These are phyloP conservation scores for Ophiostoma angusticollis DNA, from an alignment of 2,329 filamentous ascomycete genomes.

Conservation along the genomic window DNA sequence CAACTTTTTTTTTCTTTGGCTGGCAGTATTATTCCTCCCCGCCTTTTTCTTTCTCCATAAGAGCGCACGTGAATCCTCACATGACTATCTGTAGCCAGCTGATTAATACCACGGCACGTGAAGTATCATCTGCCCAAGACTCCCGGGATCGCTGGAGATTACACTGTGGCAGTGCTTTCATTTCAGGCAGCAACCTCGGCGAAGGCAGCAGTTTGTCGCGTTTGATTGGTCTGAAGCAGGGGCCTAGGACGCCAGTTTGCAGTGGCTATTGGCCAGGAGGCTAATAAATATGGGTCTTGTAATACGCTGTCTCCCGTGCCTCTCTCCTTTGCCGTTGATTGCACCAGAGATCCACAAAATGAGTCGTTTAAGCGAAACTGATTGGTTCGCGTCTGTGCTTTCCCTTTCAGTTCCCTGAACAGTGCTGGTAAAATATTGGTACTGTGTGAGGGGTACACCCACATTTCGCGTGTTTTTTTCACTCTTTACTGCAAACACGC, in stretches of 20 bases:
- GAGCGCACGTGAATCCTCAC: conserved; percentile 1
- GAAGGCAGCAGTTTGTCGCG: neutral
- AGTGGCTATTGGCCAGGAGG: neutral
- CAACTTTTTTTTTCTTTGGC: conserved; percentile 7
- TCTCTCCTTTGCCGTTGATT: too few species aligned
- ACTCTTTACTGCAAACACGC: too few species aligned
- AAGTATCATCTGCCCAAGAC: neutral
- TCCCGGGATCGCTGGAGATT: conserved; percentile 2
- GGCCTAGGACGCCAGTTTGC: neutral
- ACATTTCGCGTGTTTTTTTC: too few species aligned
- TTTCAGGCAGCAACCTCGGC: conserved; percentile 2
- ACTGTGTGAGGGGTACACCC: too few species aligned
- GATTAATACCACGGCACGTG: neutral
- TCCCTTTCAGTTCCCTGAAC: too few species aligned
- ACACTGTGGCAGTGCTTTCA: conserved; percentile 3
- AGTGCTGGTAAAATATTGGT: too few species aligned
- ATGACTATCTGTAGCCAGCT: neutral
- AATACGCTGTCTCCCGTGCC: neutral
- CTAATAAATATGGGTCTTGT: neutral
- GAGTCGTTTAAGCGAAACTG: too few species aligned
- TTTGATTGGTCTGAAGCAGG: conserved; percentile 1
- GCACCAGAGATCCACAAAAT: too few species aligned
- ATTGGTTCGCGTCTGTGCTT: too few species aligned
- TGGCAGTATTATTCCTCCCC: conserved; percentile 9
- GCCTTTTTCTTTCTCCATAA: conserved; percentile 2